Percentiles rank a stretch among this genome's conserved stretches.
phyloP scores from a whole-genome alignment of 345 rosid species.

The Lumnitzera littorea region DNA sequence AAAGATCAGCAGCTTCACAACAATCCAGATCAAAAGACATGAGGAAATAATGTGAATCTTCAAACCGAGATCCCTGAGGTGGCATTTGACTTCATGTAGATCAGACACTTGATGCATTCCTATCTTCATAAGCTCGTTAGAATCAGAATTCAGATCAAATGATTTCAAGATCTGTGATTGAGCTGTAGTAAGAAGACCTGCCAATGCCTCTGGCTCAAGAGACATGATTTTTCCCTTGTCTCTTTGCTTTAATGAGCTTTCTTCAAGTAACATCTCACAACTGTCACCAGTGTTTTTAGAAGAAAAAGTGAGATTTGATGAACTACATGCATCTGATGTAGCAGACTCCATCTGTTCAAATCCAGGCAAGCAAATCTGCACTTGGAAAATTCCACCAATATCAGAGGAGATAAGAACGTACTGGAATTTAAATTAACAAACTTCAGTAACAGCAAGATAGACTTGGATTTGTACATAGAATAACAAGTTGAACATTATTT shows the following conservation, averaged over 20 bases:
- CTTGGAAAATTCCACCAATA: no score
- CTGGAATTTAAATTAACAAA: no score
- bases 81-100: slow-evolving; percentile 22
- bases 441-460: no score
- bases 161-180: slow-evolving; percentile 20
- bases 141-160: slow-evolving; percentile 9
- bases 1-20: slow-evolving; percentile 8
- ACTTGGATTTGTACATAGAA: no score
- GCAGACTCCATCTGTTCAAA: no score
- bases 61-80: slow-evolving; percentile 6
- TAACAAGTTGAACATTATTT: no score
- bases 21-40: slow-evolving; percentile 20
- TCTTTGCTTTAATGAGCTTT: slow-evolving; percentile 1
- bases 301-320: slow-evolving; percentile 9
- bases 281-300: slow-evolving; percentile 6
- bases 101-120: neutral
- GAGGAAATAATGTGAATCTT: slow-evolving; percentile 8
- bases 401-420: no score
- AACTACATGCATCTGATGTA: neutral
- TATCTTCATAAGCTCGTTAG: slow-evolving; percentile 24
- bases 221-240: slow-evolving; percentile 4
- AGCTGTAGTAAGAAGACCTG: slow-evolving; percentile 20
- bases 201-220: slow-evolving; percentile 18
- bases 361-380: no score
- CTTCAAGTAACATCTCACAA: slow-evolving; percentile 7